Evolutionary conservation across 345 rosid genomes (phyloP).

Genomic region (Corchorus capsularis): DNA sequence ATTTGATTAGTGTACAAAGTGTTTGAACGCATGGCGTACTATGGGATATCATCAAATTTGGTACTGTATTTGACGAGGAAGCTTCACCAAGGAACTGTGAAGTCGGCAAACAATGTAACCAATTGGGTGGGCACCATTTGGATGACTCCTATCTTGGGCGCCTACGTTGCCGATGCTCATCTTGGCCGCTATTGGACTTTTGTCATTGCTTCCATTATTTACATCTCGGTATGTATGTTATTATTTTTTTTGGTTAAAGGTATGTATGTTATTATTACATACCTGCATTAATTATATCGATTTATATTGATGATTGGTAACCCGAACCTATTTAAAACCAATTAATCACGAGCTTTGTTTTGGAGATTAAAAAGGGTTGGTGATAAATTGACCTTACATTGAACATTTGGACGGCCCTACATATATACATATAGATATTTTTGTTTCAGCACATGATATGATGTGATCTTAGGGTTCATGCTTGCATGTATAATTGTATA

Average conservation of each 20-base stretch:
- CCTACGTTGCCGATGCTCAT: conserved; percentile 84
- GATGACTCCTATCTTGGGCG: conserved; percentile 85
- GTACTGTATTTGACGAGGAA: conserved; percentile 72
- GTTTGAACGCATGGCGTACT: conserved; percentile 89
- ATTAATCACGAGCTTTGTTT: too few relatives aligned
- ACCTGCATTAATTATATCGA: too few relatives aligned
- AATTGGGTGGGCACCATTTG: conserved; percentile 90
- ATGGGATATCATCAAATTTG: conserved; percentile 78
- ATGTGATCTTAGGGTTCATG: too few relatives aligned
- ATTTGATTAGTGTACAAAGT: conserved; percentile 62
- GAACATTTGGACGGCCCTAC: too few relatives aligned
- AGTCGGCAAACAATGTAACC: conserved; percentile 86
- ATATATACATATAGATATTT: too few relatives aligned
- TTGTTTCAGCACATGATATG: too few relatives aligned
- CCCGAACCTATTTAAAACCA: too few relatives aligned
- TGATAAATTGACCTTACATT: too few relatives aligned
- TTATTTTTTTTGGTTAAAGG: too few relatives aligned
- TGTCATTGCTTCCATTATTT: conserved; percentile 49
- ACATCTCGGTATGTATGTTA: conserved; percentile 48
- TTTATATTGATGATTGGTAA: too few relatives aligned
- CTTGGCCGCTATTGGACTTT: conserved; percentile 92
- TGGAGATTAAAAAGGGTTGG: too few relatives aligned
- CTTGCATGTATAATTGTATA: too few relatives aligned
- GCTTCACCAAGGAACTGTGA: conserved; percentile 83
- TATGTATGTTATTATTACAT: conserved; percentile 24